Base-by-base conservation (phyloP, 345 rosid genomes). In the Salix exigua region DNA sequence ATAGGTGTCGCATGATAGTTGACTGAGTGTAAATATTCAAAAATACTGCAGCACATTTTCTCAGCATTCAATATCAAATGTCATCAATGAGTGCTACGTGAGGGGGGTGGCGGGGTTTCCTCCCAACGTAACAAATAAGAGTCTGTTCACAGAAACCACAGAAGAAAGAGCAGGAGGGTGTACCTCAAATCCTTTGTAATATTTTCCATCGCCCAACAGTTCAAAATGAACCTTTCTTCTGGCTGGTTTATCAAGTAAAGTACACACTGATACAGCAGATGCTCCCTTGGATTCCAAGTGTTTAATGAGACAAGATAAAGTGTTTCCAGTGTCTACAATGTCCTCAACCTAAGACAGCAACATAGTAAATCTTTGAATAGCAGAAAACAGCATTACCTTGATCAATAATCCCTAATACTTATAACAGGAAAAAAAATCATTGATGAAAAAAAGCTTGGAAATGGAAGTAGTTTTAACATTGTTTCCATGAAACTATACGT, bases 261-360 rank as follows among this genome's bases (percentile, higher is more conserved):
- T 48, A 61, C 99, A 93, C 26, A 93, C 96, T 1, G 99, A 95
- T 18, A 96, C 89, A 66, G 99, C 88, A 26, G 93, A 82, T 3
- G 85, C 97, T 50, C 91, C 93, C 79, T 88, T 91, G 6, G 79
- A 67, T 75, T 85, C 81, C 85, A 95, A 26, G 77, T 87, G 88
- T 30, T 81, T 76, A 48, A 95, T 88, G 31, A 95, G 82, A 77
- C 87, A 73, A 30, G 85, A 87, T 37, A 95, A 70, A n/a, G 99
- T 93, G 84, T 73, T 79, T 38, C 99, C 98, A 1, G 98, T 91
- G 85, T 95, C 99, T 25, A 95, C 90, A 77, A 95, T 95, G 76
- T 93, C 99, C 86, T 95, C 99, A 38, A 95, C 97, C 99, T 93
- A 79, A 30, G 37, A 80, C 51, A 46, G 14, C 17, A 46, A 46